A percentile compares a stretch with the other conserved stretches of the same genome.
phyloP scores from a whole-genome alignment of 1,139 yeast genomes.

The Yamadazyma aaseri region DNA sequence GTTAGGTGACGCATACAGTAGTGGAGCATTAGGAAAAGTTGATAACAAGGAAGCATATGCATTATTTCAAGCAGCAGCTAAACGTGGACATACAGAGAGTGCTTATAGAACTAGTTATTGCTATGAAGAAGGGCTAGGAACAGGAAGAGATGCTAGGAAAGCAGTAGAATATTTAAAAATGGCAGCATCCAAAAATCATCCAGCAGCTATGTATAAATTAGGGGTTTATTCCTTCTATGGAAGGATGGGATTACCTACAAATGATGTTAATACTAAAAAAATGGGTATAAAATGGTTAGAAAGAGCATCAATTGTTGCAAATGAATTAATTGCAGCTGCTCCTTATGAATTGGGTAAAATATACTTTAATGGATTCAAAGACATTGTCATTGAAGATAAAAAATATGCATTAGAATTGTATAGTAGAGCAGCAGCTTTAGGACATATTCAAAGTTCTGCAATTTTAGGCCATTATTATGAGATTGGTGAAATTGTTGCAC shows the following conservation, averaged over 20 bases:
- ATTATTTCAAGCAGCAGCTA: constrained; percentile 85
- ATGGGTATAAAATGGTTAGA: constrained; percentile 92
- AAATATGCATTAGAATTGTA: constrained; percentile 85
- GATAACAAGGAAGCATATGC: constrained; percentile 75
- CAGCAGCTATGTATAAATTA: constrained; percentile 91
- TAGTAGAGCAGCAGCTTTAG: constrained; percentile 86
- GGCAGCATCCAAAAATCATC: constrained; percentile 90
- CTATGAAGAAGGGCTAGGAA: constrained; percentile 91
- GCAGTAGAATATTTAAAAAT: constrained; percentile 80
- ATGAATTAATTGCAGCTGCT: constrained; percentile 83
- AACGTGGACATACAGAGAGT: constrained; percentile 87
- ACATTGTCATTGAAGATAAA: constrained; percentile 79
- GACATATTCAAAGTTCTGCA: constrained; percentile 78
- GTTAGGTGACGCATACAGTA: constrained; percentile 81
- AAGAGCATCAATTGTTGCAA: constrained; percentile 82
- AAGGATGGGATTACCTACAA: constrained; percentile 70
- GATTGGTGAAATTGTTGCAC: constrained; percentile 74
- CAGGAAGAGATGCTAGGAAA: constrained; percentile 82
- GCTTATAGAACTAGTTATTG: constrained; percentile 91
- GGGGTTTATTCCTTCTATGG: constrained; percentile 85
- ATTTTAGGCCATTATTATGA: constrained; percentile 84
- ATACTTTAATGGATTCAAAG: constrained; percentile 80
- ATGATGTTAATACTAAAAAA: constrained; percentile 67
- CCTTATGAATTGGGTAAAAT: constrained; percentile 91
- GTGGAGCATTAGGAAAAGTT: constrained; percentile 83